phyloP scores from a whole-genome alignment of 2,329 filamentous ascomycete species.

The Cercospora canescens region DNA sequence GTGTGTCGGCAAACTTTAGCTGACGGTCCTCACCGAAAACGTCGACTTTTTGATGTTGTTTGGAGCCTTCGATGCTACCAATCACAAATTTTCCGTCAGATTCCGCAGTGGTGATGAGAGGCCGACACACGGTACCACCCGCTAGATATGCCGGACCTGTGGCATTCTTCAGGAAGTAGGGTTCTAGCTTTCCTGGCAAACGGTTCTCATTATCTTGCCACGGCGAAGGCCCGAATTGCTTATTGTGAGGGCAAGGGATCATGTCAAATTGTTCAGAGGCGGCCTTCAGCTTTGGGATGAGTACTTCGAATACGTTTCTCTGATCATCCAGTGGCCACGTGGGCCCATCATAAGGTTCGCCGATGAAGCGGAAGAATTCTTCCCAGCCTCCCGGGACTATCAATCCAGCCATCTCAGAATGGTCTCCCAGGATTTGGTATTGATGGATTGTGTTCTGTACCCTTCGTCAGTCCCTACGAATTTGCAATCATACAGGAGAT shows the following conservation, averaged over 20 bases:
- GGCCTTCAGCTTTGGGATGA: conserved; percentile 58
- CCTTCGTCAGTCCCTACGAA: background rate
- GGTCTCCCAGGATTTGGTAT: conserved; percentile 55
- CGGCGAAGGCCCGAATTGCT: conserved; percentile 45
- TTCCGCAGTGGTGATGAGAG: conserved; percentile 52
- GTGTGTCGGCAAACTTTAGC: conserved; percentile 49
- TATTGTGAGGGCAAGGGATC: conserved; percentile 52
- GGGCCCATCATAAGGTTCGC: conserved; percentile 52
- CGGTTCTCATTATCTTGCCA: conserved; percentile 45
- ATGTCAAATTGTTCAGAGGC: conserved; percentile 59
- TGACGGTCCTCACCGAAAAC: conserved; percentile 35
- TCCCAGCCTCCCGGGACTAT: conserved; percentile 61
- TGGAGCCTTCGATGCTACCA: conserved; percentile 52
- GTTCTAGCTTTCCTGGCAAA: conserved; percentile 41
- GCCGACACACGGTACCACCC: conserved; percentile 49
- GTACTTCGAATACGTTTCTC: conserved; percentile 51
- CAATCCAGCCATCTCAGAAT: conserved; percentile 56
- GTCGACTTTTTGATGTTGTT: conserved; percentile 37
- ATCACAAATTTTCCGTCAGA: conserved; percentile 54
- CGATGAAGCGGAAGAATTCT: conserved; percentile 61
- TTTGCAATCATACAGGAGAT: background rate
- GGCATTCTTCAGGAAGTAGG: conserved; percentile 56
- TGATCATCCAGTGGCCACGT: conserved; percentile 52
- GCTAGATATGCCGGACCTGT: conserved; percentile 50
- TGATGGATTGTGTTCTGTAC: conserved; percentile 54